phyloP scores from a whole-genome alignment of 1,284 basidiomycete genomes.

The Ganoderma resinaceum region DNA sequence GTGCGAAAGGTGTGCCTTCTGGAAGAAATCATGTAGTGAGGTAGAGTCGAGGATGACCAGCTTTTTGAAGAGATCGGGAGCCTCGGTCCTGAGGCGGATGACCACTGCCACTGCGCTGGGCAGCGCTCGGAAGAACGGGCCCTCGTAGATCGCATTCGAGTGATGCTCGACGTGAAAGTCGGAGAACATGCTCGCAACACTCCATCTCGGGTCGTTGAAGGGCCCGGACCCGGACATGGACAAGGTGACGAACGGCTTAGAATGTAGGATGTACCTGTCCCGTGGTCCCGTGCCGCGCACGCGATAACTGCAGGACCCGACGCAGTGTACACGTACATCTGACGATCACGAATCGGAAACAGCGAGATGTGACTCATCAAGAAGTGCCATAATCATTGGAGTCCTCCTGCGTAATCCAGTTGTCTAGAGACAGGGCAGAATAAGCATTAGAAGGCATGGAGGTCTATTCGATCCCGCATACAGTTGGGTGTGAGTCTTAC shows the following conservation, averaged over 20 bases:
- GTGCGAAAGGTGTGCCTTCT: neutral
- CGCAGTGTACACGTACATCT: neutral
- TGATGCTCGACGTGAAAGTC: neutral
- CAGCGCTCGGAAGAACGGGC: neutral
- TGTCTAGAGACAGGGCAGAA: neutral
- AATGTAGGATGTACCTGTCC: neutral
- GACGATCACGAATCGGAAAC: neutral
- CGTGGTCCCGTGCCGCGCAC: neutral
- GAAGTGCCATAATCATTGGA: neutral
- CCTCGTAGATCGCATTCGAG: neutral
- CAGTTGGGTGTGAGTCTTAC: neutral
- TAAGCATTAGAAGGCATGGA: neutral
- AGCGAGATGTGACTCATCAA: neutral
- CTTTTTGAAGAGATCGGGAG: neutral
- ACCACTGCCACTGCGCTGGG: neutral
- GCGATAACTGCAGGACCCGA: neutral
- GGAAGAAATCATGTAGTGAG: neutral
- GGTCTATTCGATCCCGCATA: neutral
- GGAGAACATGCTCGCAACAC: neutral
- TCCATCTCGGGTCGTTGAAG: neutral
- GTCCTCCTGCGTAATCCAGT: neutral
- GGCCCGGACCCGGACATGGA: neutral
- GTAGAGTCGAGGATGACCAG: neutral
- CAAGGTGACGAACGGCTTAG: neutral
- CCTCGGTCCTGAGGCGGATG: neutral